phyloP scores from a whole-genome alignment of 208 protist genomes.

The Leishmania gerbilli region DNA sequence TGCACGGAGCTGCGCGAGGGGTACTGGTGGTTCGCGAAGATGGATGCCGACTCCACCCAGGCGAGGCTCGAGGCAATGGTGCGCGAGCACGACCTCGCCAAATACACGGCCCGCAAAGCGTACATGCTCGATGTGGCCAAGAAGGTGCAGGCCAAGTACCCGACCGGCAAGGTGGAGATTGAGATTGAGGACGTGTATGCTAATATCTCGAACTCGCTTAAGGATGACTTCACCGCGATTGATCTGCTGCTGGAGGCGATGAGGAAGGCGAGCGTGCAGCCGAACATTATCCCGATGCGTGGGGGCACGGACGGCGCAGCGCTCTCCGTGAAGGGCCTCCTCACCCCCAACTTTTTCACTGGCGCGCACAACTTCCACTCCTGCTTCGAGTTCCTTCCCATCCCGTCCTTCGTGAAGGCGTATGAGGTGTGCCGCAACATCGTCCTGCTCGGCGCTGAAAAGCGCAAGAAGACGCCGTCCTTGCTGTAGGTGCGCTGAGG shows the following conservation, averaged over 20 bases:
- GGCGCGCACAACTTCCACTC: slow-evolving; percentile 91
- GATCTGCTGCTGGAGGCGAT: slow-evolving; percentile 77
- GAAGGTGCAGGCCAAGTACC: slow-evolving; percentile 55
- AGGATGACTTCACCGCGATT: slow-evolving; percentile 61
- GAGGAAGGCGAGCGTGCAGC: slow-evolving; percentile 50
- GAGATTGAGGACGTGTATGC: slow-evolving; percentile 70
- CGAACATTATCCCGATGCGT: slow-evolving; percentile 83
- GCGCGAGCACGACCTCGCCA: slow-evolving; percentile 65
- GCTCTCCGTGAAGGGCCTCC: slow-evolving; percentile 63
- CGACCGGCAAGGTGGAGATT: slow-evolving; percentile 66
- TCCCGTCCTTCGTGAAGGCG: slow-evolving; percentile 84
- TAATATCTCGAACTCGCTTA: slow-evolving; percentile 73
- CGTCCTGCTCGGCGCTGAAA: slow-evolving; percentile 52
- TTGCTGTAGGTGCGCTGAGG: slow-evolving; percentile 1
- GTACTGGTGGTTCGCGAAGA: slow-evolving; percentile 80
- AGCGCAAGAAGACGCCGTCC: slow-evolving; percentile 24
- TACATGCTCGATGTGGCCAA: slow-evolving; percentile 53
- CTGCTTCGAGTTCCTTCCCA: slow-evolving; percentile 80
- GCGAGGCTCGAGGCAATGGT: slow-evolving; percentile 65
- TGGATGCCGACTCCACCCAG: slow-evolving; percentile 54
- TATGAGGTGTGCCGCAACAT: slow-evolving; percentile 81
- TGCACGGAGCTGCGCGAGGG: slow-evolving; percentile 77
- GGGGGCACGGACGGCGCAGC: slow-evolving; percentile 84
- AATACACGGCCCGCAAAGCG: slow-evolving; percentile 56
- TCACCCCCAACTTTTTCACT: slow-evolving; percentile 89